Conservation (phyloP, 2,329 filamentous ascomycete genomes). For the Dothideomycetidae sp. region DNA sequence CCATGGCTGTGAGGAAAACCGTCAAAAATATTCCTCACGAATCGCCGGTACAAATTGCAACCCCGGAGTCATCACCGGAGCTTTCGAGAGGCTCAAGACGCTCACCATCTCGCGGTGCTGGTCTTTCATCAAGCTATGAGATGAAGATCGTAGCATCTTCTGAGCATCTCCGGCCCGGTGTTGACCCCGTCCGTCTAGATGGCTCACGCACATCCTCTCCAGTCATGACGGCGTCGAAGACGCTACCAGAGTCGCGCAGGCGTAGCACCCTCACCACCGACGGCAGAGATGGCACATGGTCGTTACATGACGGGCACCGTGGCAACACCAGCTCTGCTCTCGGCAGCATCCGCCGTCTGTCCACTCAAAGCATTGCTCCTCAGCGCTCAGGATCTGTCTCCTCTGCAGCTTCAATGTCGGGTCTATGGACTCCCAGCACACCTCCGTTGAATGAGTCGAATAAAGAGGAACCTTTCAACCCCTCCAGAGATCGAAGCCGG, state of each 20-base stretch:
- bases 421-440: slow-evolving; percentile 28
- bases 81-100: slow-evolving; percentile 20
- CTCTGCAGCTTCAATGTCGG: slow-evolving; percentile 17
- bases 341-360: slow-evolving; percentile 27
- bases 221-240: slow-evolving; percentile 16
- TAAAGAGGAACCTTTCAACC: not conserved
- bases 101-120: slow-evolving; percentile 28
- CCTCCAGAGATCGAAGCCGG: not conserved
- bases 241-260: slow-evolving; percentile 18
- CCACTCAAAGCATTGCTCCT: slow-evolving; percentile 13
- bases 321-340: slow-evolving; percentile 24
- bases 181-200: slow-evolving; percentile 25
- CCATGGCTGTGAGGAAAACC: slow-evolving; percentile 60
- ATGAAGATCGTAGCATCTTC: slow-evolving; percentile 60
- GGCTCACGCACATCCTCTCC: slow-evolving; percentile 17
- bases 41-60: slow-evolving; percentile 12
- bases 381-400: slow-evolving; percentile 13
- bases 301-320: slow-evolving; percentile 18
- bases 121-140: slow-evolving; percentile 49
- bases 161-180: slow-evolving; percentile 51
- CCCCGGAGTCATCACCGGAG: slow-evolving; percentile 13
- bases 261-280: slow-evolving; percentile 15
- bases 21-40: slow-evolving; percentile 15
- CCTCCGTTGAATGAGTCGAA: slow-evolving; percentile 10
- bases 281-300: slow-evolving; percentile 17